A percentile compares a stretch with the other conserved stretches of the same genome.
These are phyloP conservation scores for Fusarium fracticaudum DNA, from an alignment of 2,329 filamentous ascomycete genomes.

Conservation along the genomic window DNA sequence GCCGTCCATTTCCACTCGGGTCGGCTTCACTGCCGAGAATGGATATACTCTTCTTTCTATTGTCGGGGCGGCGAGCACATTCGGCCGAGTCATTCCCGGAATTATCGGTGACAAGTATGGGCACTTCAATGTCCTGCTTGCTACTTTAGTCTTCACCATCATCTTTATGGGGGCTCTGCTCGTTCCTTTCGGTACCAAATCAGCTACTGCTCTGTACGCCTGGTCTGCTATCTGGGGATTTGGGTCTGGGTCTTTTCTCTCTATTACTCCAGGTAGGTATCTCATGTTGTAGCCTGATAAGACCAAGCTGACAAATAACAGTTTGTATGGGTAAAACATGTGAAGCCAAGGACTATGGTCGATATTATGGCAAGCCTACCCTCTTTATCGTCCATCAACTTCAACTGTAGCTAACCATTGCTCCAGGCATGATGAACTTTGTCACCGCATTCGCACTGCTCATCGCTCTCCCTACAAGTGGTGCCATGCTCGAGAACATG, in stretches of 20 bases:
- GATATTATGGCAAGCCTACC: conserved; percentile 47
- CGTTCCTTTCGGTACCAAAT: conserved; percentile 55
- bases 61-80: conserved; percentile 53
- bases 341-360: conserved; percentile 56
- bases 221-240: conserved; percentile 59
- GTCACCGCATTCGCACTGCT: conserved; percentile 57
- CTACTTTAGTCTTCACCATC: conserved; percentile 46
- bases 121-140: conserved; percentile 52
- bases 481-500: conserved; percentile 56
- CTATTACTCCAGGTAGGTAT: conserved; percentile 47
- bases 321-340: conserved; percentile 60
- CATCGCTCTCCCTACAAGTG: conserved; percentile 56
- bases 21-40: conserved; percentile 48
- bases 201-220: conserved; percentile 52
- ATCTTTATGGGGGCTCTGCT: conserved; percentile 54
- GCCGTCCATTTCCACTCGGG: conserved; percentile 55
- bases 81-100: conserved; percentile 56
- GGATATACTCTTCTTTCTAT: conserved; percentile 57
- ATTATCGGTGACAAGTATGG: conserved; percentile 55
- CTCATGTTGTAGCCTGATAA: background rate
- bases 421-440: conserved; percentile 56
- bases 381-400: background rate
- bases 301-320: conserved; percentile 5
- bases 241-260: conserved; percentile 59
- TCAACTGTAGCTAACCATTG: background rate